Conservation (phyloP, 495 filamentous ascomycete genomes). For the Talaromyces adpressus region DNA sequence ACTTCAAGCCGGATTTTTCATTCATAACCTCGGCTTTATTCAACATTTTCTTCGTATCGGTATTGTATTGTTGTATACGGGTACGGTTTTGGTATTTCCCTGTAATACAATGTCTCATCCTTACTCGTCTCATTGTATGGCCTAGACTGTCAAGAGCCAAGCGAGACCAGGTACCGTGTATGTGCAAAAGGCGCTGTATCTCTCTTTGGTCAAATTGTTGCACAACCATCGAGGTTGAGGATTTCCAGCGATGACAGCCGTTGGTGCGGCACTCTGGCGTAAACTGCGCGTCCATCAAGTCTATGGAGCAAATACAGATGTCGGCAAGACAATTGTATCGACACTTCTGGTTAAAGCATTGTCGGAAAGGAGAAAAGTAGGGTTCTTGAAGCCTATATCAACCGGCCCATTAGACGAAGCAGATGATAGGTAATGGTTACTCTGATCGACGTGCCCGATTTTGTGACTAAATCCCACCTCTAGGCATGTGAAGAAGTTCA, state of each 20-base stretch:
- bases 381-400: constrained; percentile 70
- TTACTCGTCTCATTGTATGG: background rate
- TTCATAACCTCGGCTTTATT: background rate
- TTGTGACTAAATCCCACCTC: background rate
- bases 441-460: background rate
- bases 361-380: constrained; percentile 37
- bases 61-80: background rate
- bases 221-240: background rate
- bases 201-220: background rate
- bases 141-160: background rate
- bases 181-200: background rate
- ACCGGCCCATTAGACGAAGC: constrained; percentile 61
- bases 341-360: constrained; percentile 58
- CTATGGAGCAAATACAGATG: constrained; percentile 74
- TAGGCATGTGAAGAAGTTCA: constrained; percentile 53
- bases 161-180: background rate
- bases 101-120: background rate
- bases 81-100: background rate
- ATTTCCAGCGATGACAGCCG: constrained; percentile 26
- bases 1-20: background rate
- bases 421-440: constrained; percentile 48
- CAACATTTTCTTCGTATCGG: background rate
- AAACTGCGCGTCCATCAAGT: constrained; percentile 59
- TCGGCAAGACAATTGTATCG: constrained; percentile 72
- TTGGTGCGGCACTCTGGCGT: constrained; percentile 50